Evolutionary conservation across 768 basidiomycete species (phyloP), one percentile per base, ranked within the genome.

Genomic region (Suillus discolor): DNA sequence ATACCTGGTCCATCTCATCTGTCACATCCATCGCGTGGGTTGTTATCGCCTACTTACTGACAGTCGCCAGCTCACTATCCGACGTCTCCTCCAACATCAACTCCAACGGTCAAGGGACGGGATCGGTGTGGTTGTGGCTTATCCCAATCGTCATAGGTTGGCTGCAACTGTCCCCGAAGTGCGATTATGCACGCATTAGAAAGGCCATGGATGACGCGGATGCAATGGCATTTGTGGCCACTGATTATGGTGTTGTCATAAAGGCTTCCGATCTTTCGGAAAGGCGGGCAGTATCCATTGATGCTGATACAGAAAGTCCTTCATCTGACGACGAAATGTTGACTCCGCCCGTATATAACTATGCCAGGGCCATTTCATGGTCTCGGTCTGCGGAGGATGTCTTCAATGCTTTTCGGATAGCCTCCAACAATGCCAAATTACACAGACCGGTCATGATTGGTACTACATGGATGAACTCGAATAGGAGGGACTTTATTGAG

Each of bases 111-210:
- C 75, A 81, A 61, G 78, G 75, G 25, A 77, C 79, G 8, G 81
- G 79, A 4, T 77, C 78, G 3, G 69, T 79, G 16, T 84, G 81
- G 81, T 67, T 83, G 8, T 84, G 82, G 81, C 73, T 83, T 25
- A 45, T 83, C 11, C 76, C 82, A 0, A 67, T 83, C 6, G 77
- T 81, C 13, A 68, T 79, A 4, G 79, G 81, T 6, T 83, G 81
- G 79, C 68, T 82, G 9, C 73, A 80, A 59, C 66, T 82, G 9
- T 79, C 81, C 0, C 81, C 81, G 0, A 78, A 82, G 65, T 80
- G 79, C 59, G 78, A 81, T 65, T 71, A 73, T 5, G 41, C 51
- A 4, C 75, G 79, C 12, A 70, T 83, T 15, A 54, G 11, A 6
- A 54, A 54, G n/a, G 79, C 79, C 4, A 47, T 81, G 1, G 60